These are phyloP conservation scores for Penicillium fimorum DNA, from an alignment of 495 filamentous ascomycete species.

Conservation along the genomic window DNA sequence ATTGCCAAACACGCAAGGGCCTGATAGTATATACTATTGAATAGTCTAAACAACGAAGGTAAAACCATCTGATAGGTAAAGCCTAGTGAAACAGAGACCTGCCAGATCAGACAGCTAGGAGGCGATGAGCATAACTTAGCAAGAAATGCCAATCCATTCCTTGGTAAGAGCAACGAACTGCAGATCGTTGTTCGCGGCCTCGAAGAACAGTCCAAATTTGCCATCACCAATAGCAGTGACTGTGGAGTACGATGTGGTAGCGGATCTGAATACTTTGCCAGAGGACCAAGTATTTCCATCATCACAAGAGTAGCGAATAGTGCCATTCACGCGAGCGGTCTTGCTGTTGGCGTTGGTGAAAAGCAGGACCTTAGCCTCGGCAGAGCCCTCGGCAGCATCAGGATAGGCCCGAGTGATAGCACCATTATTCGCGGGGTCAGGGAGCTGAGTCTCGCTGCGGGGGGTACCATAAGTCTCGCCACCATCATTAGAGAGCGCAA, in stretches of 20 bases:
- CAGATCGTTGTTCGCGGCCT: neutral
- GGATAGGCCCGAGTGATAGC: neutral
- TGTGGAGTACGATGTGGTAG: neutral
- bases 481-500: neutral
- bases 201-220: neutral
- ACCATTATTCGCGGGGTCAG: neutral
- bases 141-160: neutral
- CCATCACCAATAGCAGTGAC: neutral
- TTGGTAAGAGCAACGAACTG: neutral
- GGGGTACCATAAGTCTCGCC: neutral
- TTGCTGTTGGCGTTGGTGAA: conserved; percentile 1
- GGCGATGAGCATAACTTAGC: neutral
- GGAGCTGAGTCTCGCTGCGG: neutral
- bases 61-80: no score
- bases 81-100: no score
- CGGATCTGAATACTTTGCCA: neutral
- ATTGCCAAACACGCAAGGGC: no score
- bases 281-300: neutral
- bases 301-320: neutral
- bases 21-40: no score
- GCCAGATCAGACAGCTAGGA: no score
- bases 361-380: neutral
- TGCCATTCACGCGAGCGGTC: neutral
- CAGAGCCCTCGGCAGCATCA: neutral
- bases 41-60: no score